Percentiles rank a stretch among this genome's conserved stretches.
Conservation (phyloP, 192 early-diverging fungal species). For the Backusella morwellensis region DNA sequence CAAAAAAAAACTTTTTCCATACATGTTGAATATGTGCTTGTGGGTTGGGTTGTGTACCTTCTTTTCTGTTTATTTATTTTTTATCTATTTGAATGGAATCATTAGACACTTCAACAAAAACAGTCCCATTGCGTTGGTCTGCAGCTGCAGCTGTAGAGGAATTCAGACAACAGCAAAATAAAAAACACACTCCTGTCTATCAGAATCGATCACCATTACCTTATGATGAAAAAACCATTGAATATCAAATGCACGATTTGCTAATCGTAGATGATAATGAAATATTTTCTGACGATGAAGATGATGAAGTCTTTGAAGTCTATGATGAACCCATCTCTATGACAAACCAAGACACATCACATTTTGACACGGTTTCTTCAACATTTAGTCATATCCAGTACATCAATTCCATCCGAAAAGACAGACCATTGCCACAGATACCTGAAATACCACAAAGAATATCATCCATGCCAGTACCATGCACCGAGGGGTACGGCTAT, state of each 20-base stretch:
- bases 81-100: not conserved
- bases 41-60: not conserved
- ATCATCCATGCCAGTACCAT: not conserved
- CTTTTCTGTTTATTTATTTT: not conserved
- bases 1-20: not conserved
- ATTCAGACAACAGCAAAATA: not conserved
- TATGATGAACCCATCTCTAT: not conserved
- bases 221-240: not conserved
- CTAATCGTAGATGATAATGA: slow-evolving; percentile 1
- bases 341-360: not conserved
- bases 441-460: slow-evolving; percentile 8
- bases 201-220: not conserved
- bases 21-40: not conserved
- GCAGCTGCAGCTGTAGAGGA: not conserved
- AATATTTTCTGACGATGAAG: not conserved
- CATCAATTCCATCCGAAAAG: not conserved
- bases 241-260: not conserved
- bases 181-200: not conserved
- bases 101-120: not conserved
- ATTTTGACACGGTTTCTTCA: not conserved
- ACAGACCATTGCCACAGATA: not conserved
- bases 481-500: not conserved
- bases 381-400: not conserved
- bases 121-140: slow-evolving; percentile 4
- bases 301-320: not conserved